Conservation (phyloP, 768 basidiomycete genomes). For the Botryobasidium botryosum region DNA sequence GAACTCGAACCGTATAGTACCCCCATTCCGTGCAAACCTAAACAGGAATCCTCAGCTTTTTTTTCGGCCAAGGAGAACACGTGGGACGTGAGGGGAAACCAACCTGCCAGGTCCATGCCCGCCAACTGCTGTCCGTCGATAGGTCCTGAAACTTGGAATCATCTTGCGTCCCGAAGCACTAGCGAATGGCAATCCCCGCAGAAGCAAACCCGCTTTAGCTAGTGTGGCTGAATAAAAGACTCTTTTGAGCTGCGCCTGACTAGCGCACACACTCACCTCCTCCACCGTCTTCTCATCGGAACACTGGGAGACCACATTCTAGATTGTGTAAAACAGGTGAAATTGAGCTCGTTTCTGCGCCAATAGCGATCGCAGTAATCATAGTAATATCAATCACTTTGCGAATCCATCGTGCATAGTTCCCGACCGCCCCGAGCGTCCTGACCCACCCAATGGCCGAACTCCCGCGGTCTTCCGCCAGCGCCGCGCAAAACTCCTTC, state of each 20-base stretch:
- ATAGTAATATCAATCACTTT: too few relatives aligned
- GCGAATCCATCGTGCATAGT: constrained; percentile 66
- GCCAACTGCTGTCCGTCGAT: constrained; percentile 57
- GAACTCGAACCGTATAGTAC: constrained; percentile 59
- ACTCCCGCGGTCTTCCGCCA: constrained; percentile 30
- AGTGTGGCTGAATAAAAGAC: too few relatives aligned
- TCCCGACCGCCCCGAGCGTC: constrained; percentile 32
- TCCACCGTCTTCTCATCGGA: constrained; percentile 32
- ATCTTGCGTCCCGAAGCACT: constrained; percentile 82
- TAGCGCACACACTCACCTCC: constrained; percentile 27
- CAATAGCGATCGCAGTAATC: too few relatives aligned
- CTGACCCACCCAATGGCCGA: constrained; percentile 29
- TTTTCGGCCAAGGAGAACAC: not conserved
- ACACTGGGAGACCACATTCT: constrained; percentile 47
- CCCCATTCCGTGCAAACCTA: constrained; percentile 86
- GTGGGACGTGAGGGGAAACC: constrained; percentile 1
- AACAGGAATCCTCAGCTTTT: not conserved
- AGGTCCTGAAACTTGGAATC: constrained; percentile 45
- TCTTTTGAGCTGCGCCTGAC: too few relatives aligned
- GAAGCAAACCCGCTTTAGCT: too few relatives aligned
- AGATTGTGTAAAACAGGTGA: too few relatives aligned
- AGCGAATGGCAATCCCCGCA: constrained; percentile 1
- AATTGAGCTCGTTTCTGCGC: too few relatives aligned
- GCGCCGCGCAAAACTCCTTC: constrained; percentile 24
- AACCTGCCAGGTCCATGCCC: constrained; percentile 74